Evolutionary conservation across 1,139 yeast genomes (phyloP).

Genomic region (Yamadazyma conglobata): DNA sequence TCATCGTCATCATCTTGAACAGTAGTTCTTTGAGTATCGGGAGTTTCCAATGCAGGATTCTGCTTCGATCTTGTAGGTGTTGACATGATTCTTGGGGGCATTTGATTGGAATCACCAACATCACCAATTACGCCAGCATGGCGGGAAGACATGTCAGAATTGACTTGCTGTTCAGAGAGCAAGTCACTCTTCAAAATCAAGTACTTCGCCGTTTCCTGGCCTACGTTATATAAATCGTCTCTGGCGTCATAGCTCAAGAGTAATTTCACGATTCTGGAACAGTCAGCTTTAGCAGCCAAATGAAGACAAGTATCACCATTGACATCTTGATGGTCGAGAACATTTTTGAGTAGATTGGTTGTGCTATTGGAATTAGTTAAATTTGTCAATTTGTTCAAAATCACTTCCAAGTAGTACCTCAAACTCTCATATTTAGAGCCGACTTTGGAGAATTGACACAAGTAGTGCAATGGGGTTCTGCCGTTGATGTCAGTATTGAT

Average conservation of each 20-base stretch:
- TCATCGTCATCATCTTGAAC: constrained; percentile 40
- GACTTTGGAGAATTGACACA: constrained; percentile 58
- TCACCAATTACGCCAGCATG: too few relatives aligned
- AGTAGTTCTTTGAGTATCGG: constrained; percentile 48
- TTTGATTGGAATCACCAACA: not conserved
- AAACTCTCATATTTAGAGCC: constrained; percentile 46
- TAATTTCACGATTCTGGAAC: constrained; percentile 34
- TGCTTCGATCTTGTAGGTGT: constrained; percentile 38
- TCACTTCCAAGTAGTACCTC: constrained; percentile 34
- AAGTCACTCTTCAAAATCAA: constrained; percentile 26
- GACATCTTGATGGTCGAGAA: constrained; percentile 65
- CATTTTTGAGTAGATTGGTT: constrained; percentile 52
- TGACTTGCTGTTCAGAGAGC: constrained; percentile 2
- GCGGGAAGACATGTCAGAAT: too few relatives aligned
- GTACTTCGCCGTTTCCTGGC: constrained; percentile 37
- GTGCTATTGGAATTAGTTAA: constrained; percentile 28
- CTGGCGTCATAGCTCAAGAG: constrained; percentile 46
- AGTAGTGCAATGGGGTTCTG: constrained; percentile 69
- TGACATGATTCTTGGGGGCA: constrained; percentile 19
- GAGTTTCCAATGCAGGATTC: constrained; percentile 31
- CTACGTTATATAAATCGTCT: constrained; percentile 42
- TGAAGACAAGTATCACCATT: constrained; percentile 70
- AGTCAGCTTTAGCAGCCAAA: constrained; percentile 50
- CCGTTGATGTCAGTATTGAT: constrained; percentile 72
- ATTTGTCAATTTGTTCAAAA: constrained; percentile 35